Evolutionary conservation across 2,329 filamentous ascomycete species (phyloP).

Genomic region (Salinomyces thailandicus): DNA sequence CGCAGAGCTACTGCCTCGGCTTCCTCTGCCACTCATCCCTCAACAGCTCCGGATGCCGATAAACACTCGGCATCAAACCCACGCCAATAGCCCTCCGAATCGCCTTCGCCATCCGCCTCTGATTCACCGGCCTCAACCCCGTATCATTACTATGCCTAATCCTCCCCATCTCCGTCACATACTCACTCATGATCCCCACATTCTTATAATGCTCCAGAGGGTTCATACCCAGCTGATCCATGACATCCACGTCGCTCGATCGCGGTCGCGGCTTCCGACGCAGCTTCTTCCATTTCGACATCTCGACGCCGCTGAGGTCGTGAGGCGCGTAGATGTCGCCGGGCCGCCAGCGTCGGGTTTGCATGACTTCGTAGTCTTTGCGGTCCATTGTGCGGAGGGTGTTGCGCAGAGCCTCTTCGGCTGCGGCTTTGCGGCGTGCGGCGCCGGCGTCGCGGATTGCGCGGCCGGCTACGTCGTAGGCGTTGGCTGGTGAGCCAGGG

Average conservation of each 20-base stretch:
- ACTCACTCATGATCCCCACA: slow-evolving; percentile 83
- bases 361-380: slow-evolving; percentile 49
- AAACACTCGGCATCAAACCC: slow-evolving; percentile 75
- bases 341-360: slow-evolving; percentile 58
- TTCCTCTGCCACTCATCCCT: slow-evolving; percentile 6
- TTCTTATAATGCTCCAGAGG: slow-evolving; percentile 90
- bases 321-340: slow-evolving; percentile 89
- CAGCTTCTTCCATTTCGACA: slow-evolving; percentile 64
- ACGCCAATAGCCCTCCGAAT: slow-evolving; percentile 80
- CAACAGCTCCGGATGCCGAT: slow-evolving; percentile 77
- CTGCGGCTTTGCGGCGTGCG: slow-evolving; percentile 10
- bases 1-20: too few relatives aligned
- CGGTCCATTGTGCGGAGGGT: slow-evolving; percentile 20
- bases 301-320: slow-evolving; percentile 68
- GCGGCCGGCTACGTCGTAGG: slow-evolving; percentile 2
- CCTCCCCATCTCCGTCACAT: slow-evolving; percentile 70
- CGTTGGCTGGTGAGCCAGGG: slow-evolving; percentile 2
- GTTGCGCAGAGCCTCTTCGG: background rate
- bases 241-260: slow-evolving; percentile 46
- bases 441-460: slow-evolving; percentile 5
- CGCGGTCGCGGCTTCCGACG: slow-evolving; percentile 22
- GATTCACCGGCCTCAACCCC: slow-evolving; percentile 76
- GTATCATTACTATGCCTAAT: slow-evolving; percentile 70
- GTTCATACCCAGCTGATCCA: slow-evolving; percentile 70
- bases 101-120: slow-evolving; percentile 86